Conservation (phyloP, 768 basidiomycete genomes). For the Lentinula raphanica region DNA sequence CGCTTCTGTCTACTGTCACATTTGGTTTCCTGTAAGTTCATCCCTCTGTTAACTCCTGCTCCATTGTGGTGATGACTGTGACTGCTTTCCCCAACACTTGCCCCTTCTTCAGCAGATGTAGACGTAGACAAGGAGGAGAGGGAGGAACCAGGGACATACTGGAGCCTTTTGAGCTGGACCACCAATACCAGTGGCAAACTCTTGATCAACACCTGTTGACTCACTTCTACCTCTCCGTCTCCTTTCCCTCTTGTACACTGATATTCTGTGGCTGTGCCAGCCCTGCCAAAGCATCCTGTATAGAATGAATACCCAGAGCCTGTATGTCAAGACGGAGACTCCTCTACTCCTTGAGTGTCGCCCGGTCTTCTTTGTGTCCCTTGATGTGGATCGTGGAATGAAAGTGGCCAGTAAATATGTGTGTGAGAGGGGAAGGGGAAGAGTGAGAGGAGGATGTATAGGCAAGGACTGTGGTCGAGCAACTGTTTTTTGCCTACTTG, state of each 20-base stretch:
- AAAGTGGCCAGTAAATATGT: constrained; percentile 92
- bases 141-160: constrained; percentile 74
- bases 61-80: too few relatives aligned
- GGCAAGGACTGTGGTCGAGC: too few relatives aligned
- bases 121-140: too few relatives aligned
- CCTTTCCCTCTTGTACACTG: constrained; percentile 75
- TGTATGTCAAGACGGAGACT: constrained; percentile 84
- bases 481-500: too few relatives aligned
- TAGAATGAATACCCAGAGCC: constrained; percentile 68
- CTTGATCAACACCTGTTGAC: constrained; percentile 63
- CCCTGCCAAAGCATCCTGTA: constrained; percentile 78
- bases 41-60: too few relatives aligned
- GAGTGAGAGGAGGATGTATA: too few relatives aligned
- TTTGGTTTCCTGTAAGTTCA: too few relatives aligned
- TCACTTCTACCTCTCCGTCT: constrained; percentile 61
- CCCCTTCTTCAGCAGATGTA: too few relatives aligned
- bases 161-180: constrained; percentile 87
- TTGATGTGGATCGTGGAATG: constrained; percentile 78
- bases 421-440: constrained; percentile 86
- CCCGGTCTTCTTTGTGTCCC: constrained; percentile 83
- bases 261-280: too few relatives aligned
- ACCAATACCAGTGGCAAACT: constrained; percentile 78
- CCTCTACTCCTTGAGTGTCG: constrained; percentile 72
- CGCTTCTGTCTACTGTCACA: constrained; percentile 70
- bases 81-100: too few relatives aligned